Evolutionary conservation across 2,329 filamentous ascomycete species (phyloP).

Genomic region (Curvularia sp.): DNA sequence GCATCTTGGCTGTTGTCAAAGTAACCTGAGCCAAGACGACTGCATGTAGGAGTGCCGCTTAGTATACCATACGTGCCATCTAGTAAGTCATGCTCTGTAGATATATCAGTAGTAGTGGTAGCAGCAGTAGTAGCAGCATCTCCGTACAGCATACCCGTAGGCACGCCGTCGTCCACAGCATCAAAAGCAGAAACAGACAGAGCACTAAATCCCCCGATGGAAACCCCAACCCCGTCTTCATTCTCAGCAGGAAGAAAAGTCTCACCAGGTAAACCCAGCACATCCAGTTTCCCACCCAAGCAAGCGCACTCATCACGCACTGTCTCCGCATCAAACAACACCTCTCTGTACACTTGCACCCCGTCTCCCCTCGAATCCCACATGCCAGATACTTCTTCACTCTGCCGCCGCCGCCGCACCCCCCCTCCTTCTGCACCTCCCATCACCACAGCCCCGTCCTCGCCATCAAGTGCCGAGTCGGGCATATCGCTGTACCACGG

Average conservation of each 20-base stretch:
- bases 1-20: background rate
- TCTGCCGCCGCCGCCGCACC: too few species aligned
- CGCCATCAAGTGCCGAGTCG: too few species aligned
- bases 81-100: too few species aligned
- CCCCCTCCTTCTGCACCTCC: too few species aligned
- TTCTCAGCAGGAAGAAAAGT: background rate
- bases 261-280: background rate
- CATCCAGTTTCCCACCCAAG: background rate
- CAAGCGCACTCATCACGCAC: constrained; percentile 10
- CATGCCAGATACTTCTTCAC: too few species aligned
- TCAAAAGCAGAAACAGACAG: constrained; percentile 1
- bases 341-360: too few species aligned
- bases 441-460: too few species aligned
- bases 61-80: background rate
- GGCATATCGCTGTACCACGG: too few species aligned
- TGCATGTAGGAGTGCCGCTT: too few species aligned
- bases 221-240: background rate
- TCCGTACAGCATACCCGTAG: background rate
- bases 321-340: too few species aligned
- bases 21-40: background rate
- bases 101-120: too few species aligned
- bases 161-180: background rate
- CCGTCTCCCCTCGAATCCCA: background rate
- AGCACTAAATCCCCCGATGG: background rate
- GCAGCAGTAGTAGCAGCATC: background rate